phyloP scores from a whole-genome alignment of 257 asterid species.

The Thymus mandschuricus region DNA sequence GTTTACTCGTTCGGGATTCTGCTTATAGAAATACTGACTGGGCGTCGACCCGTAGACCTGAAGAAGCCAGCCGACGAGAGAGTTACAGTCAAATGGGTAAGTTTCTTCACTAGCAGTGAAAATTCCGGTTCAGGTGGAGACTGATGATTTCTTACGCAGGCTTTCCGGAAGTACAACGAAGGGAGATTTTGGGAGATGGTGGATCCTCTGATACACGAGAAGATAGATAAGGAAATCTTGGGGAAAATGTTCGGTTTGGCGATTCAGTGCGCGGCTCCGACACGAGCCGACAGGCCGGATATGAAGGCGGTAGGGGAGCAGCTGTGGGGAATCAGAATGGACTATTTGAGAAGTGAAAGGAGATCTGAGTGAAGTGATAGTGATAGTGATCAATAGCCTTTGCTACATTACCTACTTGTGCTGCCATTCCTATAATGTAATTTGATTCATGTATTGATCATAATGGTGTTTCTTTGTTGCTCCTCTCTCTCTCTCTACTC shows the following conservation, averaged over 20 bases:
- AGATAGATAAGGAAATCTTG: slow-evolving; percentile 53
- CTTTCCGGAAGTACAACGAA: slow-evolving; percentile 64
- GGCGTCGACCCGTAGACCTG: slow-evolving; percentile 94
- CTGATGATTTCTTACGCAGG: slow-evolving; percentile 48
- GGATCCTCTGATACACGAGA: slow-evolving; percentile 71
- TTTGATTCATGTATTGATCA: not conserved
- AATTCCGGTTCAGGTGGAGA: no score
- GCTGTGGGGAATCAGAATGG: slow-evolving; percentile 92
- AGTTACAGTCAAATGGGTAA: slow-evolving; percentile 94
- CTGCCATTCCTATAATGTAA: slow-evolving; percentile 4
- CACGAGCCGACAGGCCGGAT: slow-evolving; percentile 86
- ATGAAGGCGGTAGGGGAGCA: slow-evolving; percentile 82
- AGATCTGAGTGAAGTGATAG: slow-evolving; percentile 21
- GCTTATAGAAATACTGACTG: slow-evolving; percentile 80
- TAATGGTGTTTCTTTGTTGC: slow-evolving; percentile 3
- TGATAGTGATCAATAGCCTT: not conserved
- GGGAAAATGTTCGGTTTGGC: slow-evolving; percentile 77
- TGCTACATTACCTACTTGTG: not conserved
- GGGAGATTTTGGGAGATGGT: slow-evolving; percentile 58
- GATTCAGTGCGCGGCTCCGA: slow-evolving; percentile 87
- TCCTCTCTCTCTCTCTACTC: slow-evolving; percentile 1
- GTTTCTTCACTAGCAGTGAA: slow-evolving; percentile 1
- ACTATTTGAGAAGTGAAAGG: slow-evolving; percentile 62
- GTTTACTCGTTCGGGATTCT: slow-evolving; percentile 93
- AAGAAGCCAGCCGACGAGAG: slow-evolving; percentile 71